These are phyloP conservation scores for Flaveria robusta DNA, from an alignment of 129 eudicot species.

Conservation along the genomic window DNA sequence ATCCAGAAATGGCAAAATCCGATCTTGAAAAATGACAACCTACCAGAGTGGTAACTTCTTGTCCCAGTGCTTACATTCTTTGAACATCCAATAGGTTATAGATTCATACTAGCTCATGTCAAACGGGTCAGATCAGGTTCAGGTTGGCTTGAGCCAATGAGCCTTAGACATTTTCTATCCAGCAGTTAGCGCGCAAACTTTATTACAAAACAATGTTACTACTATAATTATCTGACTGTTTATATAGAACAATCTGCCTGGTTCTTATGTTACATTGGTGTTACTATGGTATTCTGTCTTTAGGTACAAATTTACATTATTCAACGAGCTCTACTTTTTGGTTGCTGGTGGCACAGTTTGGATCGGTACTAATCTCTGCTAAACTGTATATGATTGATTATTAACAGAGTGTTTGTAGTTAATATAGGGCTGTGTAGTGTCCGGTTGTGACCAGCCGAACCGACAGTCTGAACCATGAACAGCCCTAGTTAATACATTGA, in stretches of 20 bases:
- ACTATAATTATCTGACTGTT: background rate
- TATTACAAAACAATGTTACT: background rate
- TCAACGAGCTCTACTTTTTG: constrained; percentile 94
- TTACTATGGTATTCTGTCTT: constrained; percentile 10
- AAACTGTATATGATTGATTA: background rate
- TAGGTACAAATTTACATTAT: constrained; percentile 97
- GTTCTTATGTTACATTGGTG: constrained; percentile 15
- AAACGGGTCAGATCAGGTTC: background rate
- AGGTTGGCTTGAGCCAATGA: background rate
- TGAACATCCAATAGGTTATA: background rate
- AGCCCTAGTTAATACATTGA: background rate
- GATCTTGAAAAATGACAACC: constrained; percentile 60
- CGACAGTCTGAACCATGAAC: background rate
- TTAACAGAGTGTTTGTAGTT: background rate
- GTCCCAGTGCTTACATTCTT: constrained; percentile 12
- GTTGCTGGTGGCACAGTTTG: constrained; percentile 98
- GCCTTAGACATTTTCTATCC: background rate
- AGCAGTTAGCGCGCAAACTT: background rate
- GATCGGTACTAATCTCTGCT: constrained; percentile 65
- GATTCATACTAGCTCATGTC: background rate
- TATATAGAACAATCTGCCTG: background rate
- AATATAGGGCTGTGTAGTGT: background rate
- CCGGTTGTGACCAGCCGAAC: background rate
- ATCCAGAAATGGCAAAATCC: constrained; percentile 96
- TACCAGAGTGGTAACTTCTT: constrained; percentile 87